Evolutionary conservation across 805 yeast species (phyloP), one percentile per base, ranked within the genome.

Genomic region (Scheffersomyces stipitis): DNA sequence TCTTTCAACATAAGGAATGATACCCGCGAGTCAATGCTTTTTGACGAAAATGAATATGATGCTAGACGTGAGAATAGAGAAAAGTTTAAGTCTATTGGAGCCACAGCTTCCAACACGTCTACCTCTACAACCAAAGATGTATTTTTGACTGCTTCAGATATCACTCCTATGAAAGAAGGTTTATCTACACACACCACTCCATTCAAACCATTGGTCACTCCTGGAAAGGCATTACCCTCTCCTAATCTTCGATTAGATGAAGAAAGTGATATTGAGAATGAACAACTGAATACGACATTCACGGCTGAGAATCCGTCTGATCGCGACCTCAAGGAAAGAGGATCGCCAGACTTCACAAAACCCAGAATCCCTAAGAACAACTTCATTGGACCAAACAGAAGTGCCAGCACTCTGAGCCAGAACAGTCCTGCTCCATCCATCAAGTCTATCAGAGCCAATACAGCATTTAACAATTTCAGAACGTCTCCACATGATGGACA

Each of bases 381-480:
- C 27, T 8, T 18, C 8, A 33, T 37, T 24, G 8, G 37, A 12
- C 33, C 45, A 5, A 55, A 50, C 31, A 46, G 51, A 31, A 41
- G 31, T 41, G 38, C 51, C 12, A n/a, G n/a, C n/a, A n/a, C n/a
- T n/a, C n/a, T n/a, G n/a, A n/a, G n/a, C n/a, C n/a, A n/a, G n/a
- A n/a, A n/a, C n/a, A n/a, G n/a, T n/a, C n/a, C n/a, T n/a, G n/a
- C n/a, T n/a, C n/a, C n/a, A n/a, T 42, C 57, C 5, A 43, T 48
- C 17, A 54, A 54, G 31, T 56, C 64, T 9, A 51, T 65, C 36
- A 58, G 56, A 1, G 57, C 59, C 29, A 66, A 66, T 34, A 66
- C 70, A 2, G 69, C 65, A 1, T 66, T 61, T 48, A 62, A 51
- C 42, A 61, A 59, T 26, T 62, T 66, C 28, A 54, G 66, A 38